A percentile compares a stretch with the other conserved stretches of the same genome.
Conservation (phyloP, 148 eudicot species). For the Diospyros lotus region DNA sequence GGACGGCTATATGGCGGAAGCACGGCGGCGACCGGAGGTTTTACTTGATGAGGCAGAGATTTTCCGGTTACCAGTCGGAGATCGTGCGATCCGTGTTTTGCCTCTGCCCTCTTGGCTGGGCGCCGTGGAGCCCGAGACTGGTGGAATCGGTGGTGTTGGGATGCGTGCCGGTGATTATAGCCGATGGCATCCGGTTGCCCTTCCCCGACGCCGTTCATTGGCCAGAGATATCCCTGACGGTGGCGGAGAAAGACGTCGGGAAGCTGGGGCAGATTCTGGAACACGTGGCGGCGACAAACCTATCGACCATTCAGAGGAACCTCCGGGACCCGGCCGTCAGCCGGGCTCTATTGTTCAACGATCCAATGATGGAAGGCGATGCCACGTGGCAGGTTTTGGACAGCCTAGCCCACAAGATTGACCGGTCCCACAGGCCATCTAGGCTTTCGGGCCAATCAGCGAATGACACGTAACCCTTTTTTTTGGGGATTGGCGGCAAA, state of each 20-base stretch:
- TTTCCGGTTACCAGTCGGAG: constrained; percentile 69
- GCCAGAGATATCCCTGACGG: constrained; percentile 65
- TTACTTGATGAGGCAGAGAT: constrained; percentile 55
- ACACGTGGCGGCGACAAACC: constrained; percentile 54
- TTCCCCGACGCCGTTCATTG: constrained; percentile 55
- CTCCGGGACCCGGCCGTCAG: constrained; percentile 41
- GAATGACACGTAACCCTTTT: constrained; percentile 8
- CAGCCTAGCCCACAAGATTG: constrained; percentile 28
- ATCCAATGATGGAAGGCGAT: constrained; percentile 37
- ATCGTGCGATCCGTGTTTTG: constrained; percentile 67
- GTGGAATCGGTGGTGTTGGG: constrained; percentile 81
- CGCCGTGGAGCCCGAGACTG: constrained; percentile 92
- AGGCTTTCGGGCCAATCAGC: constrained; percentile 22
- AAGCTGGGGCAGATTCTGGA: constrained; percentile 46
- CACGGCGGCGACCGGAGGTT: constrained; percentile 53
- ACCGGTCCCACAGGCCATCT: constrained; percentile 22
- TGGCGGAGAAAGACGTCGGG: constrained; percentile 56
- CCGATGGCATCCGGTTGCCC: constrained; percentile 72
- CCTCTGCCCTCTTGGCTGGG: constrained; percentile 90
- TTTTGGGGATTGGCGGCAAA: not conserved
- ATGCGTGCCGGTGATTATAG: constrained; percentile 84
- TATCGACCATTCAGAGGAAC: constrained; percentile 46
- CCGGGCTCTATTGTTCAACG: constrained; percentile 53
- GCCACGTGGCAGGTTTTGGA: constrained; percentile 67
- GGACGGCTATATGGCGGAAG: constrained; percentile 61